Conservation (phyloP, 805 yeast species). For the Candida golubevii region DNA sequence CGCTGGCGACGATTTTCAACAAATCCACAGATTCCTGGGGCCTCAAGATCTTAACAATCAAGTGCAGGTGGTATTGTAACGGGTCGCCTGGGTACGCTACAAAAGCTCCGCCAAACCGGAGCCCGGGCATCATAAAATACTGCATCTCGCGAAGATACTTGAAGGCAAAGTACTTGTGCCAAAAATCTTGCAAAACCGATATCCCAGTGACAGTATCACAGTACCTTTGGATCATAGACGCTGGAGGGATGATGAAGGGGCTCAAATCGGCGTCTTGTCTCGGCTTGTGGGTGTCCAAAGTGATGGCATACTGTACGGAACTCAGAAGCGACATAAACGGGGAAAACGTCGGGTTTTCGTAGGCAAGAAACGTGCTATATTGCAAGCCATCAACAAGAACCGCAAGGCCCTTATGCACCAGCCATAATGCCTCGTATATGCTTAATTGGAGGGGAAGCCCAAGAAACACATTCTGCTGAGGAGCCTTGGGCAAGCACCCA, state of each 20-base stretch:
- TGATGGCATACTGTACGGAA: conserved; percentile 10
- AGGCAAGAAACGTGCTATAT: conserved; percentile 20
- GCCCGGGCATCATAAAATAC: conserved; percentile 72
- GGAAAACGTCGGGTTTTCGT: background rate
- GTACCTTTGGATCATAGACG: conserved; percentile 2
- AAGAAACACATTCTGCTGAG: conserved; percentile 86
- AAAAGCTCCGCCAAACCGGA: conserved; percentile 85
- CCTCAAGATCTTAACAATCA: conserved; percentile 51
- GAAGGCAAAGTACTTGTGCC: conserved; percentile 24
- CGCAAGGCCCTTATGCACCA: conserved; percentile 43
- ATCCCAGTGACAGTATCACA: background rate
- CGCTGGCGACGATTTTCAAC: conserved; percentile 69
- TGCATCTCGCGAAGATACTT: conserved; percentile 39
- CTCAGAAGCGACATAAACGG: conserved; percentile 2
- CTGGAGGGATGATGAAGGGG: background rate
- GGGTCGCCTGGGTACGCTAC: conserved; percentile 96
- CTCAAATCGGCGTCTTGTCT: background rate
- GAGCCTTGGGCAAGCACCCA: conserved; percentile 85
- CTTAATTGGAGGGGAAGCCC: conserved; percentile 77
- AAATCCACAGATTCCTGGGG: conserved; percentile 43
- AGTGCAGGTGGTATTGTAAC: conserved; percentile 81
- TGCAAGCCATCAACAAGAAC: conserved; percentile 39
- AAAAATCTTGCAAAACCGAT: conserved; percentile 1
- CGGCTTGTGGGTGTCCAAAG: conserved; percentile 9
- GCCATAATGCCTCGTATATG: conserved; percentile 69